Conservation (phyloP, 129 eudicot species). For the Solidago caesia region DNA sequence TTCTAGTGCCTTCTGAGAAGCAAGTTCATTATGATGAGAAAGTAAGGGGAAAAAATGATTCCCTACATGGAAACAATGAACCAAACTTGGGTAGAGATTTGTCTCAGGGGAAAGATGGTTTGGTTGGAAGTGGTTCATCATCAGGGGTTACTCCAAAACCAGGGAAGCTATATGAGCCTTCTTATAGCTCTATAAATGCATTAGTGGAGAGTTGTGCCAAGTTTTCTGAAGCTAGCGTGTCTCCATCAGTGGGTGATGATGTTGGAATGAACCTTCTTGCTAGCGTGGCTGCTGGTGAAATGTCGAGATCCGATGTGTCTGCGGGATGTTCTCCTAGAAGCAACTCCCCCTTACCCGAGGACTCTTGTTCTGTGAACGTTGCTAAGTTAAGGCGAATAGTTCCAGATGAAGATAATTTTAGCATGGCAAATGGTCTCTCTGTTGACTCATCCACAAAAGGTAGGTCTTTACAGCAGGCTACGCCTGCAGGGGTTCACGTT, state of each 20-base stretch:
- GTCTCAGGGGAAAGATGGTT: slow-evolving; percentile 45
- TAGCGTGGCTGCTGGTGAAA: slow-evolving; percentile 96
- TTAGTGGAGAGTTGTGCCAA: slow-evolving; percentile 87
- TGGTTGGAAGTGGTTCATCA: slow-evolving; percentile 31
- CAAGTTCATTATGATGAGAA: slow-evolving; percentile 31
- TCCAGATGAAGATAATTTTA: slow-evolving; percentile 36
- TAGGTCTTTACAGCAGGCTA: not conserved
- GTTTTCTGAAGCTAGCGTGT: slow-evolving; percentile 59
- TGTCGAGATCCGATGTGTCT: slow-evolving; percentile 63
- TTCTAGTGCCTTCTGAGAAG: slow-evolving; percentile 47
- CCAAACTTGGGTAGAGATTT: slow-evolving; percentile 39
- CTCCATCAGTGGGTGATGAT: slow-evolving; percentile 65
- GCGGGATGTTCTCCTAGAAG: slow-evolving; percentile 48
- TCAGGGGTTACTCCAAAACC: slow-evolving; percentile 40
- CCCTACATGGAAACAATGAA: slow-evolving; percentile 23
- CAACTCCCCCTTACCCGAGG: slow-evolving; percentile 48
- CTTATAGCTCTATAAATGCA: slow-evolving; percentile 83
- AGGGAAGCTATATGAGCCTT: slow-evolving; percentile 49
- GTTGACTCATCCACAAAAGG: slow-evolving; percentile 7
- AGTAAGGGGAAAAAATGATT: slow-evolving; percentile 34
- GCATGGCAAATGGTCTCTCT: slow-evolving; percentile 24
- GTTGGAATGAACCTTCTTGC: slow-evolving; percentile 93
- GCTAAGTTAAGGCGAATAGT: slow-evolving; percentile 33
- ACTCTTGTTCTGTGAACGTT: slow-evolving; percentile 38
- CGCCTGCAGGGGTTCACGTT: not conserved